Evolutionary conservation across 2,329 filamentous ascomycete species (phyloP), one percentile per base, ranked within the genome.

Genomic region (Stromatinia cepivora): DNA sequence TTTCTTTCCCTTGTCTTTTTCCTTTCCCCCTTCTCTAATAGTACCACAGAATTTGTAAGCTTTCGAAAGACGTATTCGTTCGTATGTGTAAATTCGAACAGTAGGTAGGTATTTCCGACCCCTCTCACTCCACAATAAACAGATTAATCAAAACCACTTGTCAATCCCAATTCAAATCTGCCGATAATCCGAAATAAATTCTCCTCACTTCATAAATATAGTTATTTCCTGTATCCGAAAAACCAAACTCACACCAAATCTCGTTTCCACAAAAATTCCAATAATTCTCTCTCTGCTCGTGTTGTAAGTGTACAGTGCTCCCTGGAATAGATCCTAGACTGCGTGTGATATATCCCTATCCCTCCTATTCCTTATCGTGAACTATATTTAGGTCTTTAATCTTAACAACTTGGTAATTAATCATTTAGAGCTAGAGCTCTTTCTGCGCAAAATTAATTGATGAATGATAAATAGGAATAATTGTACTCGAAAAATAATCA

Each of bases 141-240:
- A 11, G 39, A 46, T 34, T n/a, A 62, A 34, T 42, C 39, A 46
- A 46, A 20, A 34, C 53, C 39, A 61, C 17, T 25, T 61, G 42
- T 61, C 39, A 46, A 46, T 45, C 39, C 57, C 57, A 45, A 31
- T 59, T 36, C 36, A 34, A 31, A 56, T 56, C 28, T 48, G 58
- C 20, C 58, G 28, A 34, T 34, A 31, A 34, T 34, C 42, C 58
- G 42, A 48, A 34, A 17, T 15, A n/a, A 36, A 22, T 36, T 34
- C 53, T 42, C 39, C 39, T 42, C 39, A 15, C 13, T 42, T 42
- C 4, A 39, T 39, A 39, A 39, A 39, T 11, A 39, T 39, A 39
- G n/a, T n/a, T n/a, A n/a, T n/a, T n/a, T n/a, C 11, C 13, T 42
- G 39, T 42, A 42, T 42, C 39, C 39, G 39, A 42, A 42, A 39